A percentile compares a stretch with the other conserved stretches of the same genome.
Conservation (phyloP, 768 basidiomycete genomes). For the Rhodotorula babjevae region DNA sequence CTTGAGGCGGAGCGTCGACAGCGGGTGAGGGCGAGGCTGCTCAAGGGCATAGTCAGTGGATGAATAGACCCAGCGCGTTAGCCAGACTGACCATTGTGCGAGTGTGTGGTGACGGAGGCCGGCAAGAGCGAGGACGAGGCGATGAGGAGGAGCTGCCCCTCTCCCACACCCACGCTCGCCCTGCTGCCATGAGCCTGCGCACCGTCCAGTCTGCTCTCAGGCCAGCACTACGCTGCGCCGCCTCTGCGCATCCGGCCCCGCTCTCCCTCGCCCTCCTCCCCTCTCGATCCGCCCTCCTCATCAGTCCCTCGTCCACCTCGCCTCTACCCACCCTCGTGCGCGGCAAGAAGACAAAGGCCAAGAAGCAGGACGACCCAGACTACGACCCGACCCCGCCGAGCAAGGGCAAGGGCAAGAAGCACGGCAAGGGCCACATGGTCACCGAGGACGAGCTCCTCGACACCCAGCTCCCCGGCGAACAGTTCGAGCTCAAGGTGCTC, state of each 20-base stretch:
- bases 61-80: too few species aligned
- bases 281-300: not conserved
- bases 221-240: not conserved
- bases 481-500: constrained; percentile 19
- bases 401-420: constrained; percentile 28
- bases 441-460: constrained; percentile 27
- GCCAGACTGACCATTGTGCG: constrained; percentile 1
- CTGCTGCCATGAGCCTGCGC: not conserved
- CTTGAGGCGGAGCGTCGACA: constrained; percentile 30
- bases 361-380: constrained; percentile 7
- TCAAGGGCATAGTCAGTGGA: not conserved
- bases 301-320: not conserved
- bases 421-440: constrained; percentile 27
- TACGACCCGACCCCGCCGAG: not conserved
- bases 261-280: not conserved
- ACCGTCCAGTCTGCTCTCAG: not conserved
- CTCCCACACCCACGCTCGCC: too few species aligned
- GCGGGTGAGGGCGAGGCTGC: constrained; percentile 17
- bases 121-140: too few species aligned
- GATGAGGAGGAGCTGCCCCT: not conserved
- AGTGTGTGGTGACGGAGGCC: too few species aligned
- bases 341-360: constrained; percentile 33
- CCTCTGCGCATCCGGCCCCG: not conserved
- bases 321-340: constrained; percentile 7
- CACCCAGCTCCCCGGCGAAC: constrained; percentile 32